Percentiles rank a stretch among this genome's conserved stretches.
Evolutionary conservation across 495 filamentous ascomycete species (phyloP).

Genomic region (Xeromyces bisporus): DNA sequence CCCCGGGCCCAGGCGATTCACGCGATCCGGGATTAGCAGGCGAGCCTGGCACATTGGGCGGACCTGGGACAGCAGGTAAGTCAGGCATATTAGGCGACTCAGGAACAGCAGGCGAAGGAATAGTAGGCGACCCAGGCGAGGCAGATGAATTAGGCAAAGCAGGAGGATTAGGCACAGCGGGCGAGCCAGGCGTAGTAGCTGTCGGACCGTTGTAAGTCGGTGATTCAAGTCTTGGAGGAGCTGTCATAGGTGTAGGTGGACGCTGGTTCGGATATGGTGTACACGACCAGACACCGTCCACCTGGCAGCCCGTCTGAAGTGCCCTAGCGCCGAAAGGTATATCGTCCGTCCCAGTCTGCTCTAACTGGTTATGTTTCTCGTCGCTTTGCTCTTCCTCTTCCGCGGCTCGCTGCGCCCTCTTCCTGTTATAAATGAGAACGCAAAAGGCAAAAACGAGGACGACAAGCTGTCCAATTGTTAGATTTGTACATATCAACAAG

Average conservation of each 20-base stretch:
- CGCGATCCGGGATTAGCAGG: too few species aligned
- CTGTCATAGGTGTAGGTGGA: slow-evolving; percentile 4
- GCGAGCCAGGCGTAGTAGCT: too few species aligned
- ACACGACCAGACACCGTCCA: slow-evolving; percentile 81
- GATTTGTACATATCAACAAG: slow-evolving; percentile 1
- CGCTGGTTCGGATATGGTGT: slow-evolving; percentile 22
- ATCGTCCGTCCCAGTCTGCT: slow-evolving; percentile 32
- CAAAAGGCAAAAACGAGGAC: slow-evolving; percentile 28
- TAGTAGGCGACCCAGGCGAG: too few species aligned
- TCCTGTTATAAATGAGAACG: slow-evolving; percentile 40
- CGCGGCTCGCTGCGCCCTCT: slow-evolving; percentile 46
- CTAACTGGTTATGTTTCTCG: slow-evolving; percentile 23
- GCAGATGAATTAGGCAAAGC: too few species aligned
- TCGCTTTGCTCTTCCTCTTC: slow-evolving; percentile 47
- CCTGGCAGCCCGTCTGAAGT: slow-evolving; percentile 67
- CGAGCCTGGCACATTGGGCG: too few species aligned
- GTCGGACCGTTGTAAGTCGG: not conserved
- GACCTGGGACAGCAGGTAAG: too few species aligned
- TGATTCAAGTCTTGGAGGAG: slow-evolving; percentile 1
- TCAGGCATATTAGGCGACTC: too few species aligned
- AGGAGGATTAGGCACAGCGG: too few species aligned
- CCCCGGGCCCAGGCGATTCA: too few species aligned
- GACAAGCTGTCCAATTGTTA: slow-evolving; percentile 26
- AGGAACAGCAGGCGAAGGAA: too few species aligned
- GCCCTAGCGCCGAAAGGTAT: slow-evolving; percentile 84